Conservation (phyloP, 441 rosid species). For the California macrophylla region DNA sequence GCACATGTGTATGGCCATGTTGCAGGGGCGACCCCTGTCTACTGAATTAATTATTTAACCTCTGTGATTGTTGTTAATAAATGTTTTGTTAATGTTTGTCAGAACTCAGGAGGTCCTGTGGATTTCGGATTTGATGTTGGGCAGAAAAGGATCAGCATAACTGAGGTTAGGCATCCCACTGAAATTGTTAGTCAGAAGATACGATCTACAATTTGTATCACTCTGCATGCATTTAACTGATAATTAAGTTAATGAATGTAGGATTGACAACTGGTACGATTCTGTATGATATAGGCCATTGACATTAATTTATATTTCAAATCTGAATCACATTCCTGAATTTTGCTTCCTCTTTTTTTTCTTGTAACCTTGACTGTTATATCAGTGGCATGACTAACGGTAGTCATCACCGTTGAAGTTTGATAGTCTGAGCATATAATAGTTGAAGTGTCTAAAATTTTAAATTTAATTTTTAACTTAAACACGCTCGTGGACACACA, state of each 20-base stretch:
- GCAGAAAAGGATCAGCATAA: conserved; percentile 40
- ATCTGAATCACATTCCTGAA: background rate
- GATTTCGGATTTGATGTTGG: conserved; percentile 72
- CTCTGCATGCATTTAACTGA: conserved; percentile 7
- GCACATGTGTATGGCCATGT: background rate
- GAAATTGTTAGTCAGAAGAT: conserved; percentile 14
- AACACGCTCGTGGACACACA: background rate
- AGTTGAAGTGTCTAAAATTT: background rate
- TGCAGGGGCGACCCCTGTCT: background rate
- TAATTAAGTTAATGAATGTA: background rate
- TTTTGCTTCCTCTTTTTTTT: background rate
- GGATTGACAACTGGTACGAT: background rate
- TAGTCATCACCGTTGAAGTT: background rate
- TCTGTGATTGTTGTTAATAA: background rate
- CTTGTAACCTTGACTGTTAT: background rate
- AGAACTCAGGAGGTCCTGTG: conserved; percentile 48
- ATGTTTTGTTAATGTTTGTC: conserved; percentile 15
- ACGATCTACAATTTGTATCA: background rate
- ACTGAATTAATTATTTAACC: background rate
- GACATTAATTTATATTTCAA: background rate
- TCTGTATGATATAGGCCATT: background rate
- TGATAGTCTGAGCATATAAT: background rate
- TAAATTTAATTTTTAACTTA: background rate
- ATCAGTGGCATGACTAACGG: background rate
- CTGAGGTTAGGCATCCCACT: conserved; percentile 51